phyloP scores from a whole-genome alignment of 495 filamentous ascomycete genomes.

The Penicillium malachiteum region DNA sequence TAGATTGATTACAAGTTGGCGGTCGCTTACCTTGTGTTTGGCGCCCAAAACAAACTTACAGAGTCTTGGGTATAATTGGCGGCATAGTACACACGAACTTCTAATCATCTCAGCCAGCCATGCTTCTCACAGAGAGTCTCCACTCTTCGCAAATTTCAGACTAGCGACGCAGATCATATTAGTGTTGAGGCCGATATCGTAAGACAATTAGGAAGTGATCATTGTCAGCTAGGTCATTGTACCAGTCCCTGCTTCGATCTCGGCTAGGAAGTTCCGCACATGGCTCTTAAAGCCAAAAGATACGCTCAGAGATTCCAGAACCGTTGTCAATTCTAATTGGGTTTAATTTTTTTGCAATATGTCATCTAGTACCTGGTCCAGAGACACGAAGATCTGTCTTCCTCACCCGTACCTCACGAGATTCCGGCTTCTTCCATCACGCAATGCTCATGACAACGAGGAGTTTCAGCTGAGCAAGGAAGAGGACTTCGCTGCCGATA shows the following conservation, averaged over 20 bases:
- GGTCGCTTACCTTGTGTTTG: too few species aligned
- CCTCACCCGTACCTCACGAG: neutral
- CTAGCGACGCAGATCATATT: too few species aligned
- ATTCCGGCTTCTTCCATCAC: neutral
- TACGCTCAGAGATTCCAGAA: neutral
- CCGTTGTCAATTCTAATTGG: neutral
- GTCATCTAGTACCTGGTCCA: neutral
- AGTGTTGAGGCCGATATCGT: too few species aligned
- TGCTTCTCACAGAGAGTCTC: too few species aligned
- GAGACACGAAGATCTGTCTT: constrained; percentile 1
- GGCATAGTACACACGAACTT: too few species aligned
- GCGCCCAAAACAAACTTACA: too few species aligned
- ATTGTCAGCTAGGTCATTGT: neutral
- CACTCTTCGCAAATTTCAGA: too few species aligned
- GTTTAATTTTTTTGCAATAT: neutral
- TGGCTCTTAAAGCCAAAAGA: neutral
- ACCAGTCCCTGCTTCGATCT: neutral
- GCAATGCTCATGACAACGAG: neutral
- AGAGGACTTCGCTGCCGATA: neutral
- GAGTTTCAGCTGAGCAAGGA: neutral
- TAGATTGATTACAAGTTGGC: too few species aligned
- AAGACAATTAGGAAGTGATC: neutral
- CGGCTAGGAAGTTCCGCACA: neutral
- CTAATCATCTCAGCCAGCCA: too few species aligned
- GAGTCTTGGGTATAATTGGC: too few species aligned